phyloP scores from a whole-genome alignment of 208 protist species.

The Leishmania braziliensis region DNA sequence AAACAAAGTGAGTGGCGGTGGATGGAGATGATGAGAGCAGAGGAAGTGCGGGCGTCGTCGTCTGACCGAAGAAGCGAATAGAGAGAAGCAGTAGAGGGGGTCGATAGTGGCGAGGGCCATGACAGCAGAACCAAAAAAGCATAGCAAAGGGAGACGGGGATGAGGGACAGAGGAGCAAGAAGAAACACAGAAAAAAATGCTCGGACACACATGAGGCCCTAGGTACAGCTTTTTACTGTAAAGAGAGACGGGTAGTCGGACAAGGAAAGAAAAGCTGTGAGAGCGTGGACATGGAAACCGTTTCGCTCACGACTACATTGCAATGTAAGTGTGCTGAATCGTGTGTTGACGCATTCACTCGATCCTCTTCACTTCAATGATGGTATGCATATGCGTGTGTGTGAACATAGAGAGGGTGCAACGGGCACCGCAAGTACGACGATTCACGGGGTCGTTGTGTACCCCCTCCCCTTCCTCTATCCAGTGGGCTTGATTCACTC shows the following conservation, averaged over 20 bases:
- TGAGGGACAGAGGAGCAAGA: conserved; percentile 12
- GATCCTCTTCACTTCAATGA: not conserved
- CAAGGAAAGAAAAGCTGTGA: not conserved
- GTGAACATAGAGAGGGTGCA: not conserved
- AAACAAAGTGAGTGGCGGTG: not conserved
- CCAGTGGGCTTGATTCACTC: not conserved
- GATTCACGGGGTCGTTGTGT: not conserved
- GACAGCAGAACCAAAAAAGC: not conserved
- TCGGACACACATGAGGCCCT: not conserved
- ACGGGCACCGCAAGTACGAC: not conserved
- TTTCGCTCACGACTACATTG: not conserved
- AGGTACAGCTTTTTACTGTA: no score
- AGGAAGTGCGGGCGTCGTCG: not conserved
- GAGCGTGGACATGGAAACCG: not conserved
- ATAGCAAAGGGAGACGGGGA: not conserved
- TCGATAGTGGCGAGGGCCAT: not conserved
- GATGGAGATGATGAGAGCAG: not conserved
- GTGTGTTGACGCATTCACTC: not conserved
- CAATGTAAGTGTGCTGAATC: not conserved
- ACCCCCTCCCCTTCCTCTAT: not conserved
- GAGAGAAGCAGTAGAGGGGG: not conserved
- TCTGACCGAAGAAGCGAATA: not conserved
- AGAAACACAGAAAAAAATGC: not conserved
- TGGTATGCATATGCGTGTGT: not conserved
- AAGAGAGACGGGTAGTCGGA: not conserved